A percentile compares a stretch with the other conserved stretches of the same genome.
Evolutionary conservation across 2,329 filamentous ascomycete genomes (phyloP).

Genomic region (Trichothecium sympodiale): DNA sequence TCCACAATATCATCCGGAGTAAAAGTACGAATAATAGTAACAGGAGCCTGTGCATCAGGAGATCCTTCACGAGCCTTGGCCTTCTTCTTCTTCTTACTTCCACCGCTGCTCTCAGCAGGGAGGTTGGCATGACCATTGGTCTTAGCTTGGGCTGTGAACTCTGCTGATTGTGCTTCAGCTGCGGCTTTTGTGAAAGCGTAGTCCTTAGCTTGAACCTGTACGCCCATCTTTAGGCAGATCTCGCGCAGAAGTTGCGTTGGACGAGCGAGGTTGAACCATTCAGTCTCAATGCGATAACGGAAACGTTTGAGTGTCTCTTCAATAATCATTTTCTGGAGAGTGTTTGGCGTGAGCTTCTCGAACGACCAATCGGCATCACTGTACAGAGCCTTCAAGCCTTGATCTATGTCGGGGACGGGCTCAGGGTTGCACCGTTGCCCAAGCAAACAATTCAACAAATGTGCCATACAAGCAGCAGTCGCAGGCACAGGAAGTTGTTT

Average conservation of each 20-base stretch:
- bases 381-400: conserved; percentile 64
- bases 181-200: conserved; percentile 23
- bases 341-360: conserved; percentile 64
- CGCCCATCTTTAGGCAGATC: conserved; percentile 74
- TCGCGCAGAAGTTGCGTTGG: conserved; percentile 82
- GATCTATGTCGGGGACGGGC: conserved; percentile 68
- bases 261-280: conserved; percentile 58
- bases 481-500: conserved; percentile 70
- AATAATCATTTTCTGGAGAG: conserved; percentile 57
- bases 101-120: conserved; percentile 24
- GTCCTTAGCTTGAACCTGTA: conserved; percentile 71
- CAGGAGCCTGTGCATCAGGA: conserved; percentile 27
- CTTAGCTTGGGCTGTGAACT: conserved; percentile 18
- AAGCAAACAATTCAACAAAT: conserved; percentile 88
- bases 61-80: conserved; percentile 46
- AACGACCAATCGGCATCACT: conserved; percentile 74
- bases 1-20: conserved; percentile 78
- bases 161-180: conserved; percentile 17
- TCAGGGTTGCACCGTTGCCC: conserved; percentile 66
- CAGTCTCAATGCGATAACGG: conserved; percentile 58
- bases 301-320: conserved; percentile 64
- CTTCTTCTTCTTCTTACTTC: conserved; percentile 49
- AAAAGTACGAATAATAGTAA: conserved; percentile 40
- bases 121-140: conserved; percentile 21
- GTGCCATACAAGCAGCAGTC: conserved; percentile 67